phyloP scores from a whole-genome alignment of 2,329 filamentous ascomycete species.

The Pezicula neosporulosa region DNA sequence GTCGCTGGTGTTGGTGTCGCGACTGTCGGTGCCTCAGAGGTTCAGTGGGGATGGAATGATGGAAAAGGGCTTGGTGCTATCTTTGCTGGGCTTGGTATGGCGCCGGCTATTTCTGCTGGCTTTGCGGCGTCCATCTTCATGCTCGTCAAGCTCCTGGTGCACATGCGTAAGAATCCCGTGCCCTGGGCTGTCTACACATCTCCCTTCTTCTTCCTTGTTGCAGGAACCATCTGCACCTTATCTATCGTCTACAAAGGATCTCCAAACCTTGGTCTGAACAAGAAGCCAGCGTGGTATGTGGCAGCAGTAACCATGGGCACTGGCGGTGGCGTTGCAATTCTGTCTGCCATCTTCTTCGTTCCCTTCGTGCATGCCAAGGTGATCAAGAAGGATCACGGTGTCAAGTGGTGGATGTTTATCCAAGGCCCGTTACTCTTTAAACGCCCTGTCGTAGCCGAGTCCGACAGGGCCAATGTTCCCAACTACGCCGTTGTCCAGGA shows the following conservation, averaged over 20 bases:
- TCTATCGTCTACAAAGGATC: constrained; percentile 82
- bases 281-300: constrained; percentile 67
- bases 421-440: constrained; percentile 61
- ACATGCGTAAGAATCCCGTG: constrained; percentile 67
- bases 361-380: constrained; percentile 65
- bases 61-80: constrained; percentile 70
- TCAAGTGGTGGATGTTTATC: constrained; percentile 62
- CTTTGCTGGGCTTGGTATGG: constrained; percentile 69
- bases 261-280: constrained; percentile 59
- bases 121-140: constrained; percentile 69
- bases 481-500: constrained; percentile 77
- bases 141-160: constrained; percentile 70
- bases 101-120: constrained; percentile 60
- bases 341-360: constrained; percentile 69
- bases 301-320: constrained; percentile 62
- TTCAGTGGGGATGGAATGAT: constrained; percentile 67
- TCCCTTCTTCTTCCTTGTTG: constrained; percentile 75
- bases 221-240: constrained; percentile 69
- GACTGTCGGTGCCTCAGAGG: constrained; percentile 55
- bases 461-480: constrained; percentile 57
- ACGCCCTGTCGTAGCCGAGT: constrained; percentile 51
- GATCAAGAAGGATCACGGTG: constrained; percentile 62
- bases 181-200: constrained; percentile 71
- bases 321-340: constrained; percentile 54
- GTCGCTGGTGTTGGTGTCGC: constrained; percentile 69